Evolutionary conservation across 2,329 filamentous ascomycete species (phyloP).

Genomic region (Sporothrix variecibatus): DNA sequence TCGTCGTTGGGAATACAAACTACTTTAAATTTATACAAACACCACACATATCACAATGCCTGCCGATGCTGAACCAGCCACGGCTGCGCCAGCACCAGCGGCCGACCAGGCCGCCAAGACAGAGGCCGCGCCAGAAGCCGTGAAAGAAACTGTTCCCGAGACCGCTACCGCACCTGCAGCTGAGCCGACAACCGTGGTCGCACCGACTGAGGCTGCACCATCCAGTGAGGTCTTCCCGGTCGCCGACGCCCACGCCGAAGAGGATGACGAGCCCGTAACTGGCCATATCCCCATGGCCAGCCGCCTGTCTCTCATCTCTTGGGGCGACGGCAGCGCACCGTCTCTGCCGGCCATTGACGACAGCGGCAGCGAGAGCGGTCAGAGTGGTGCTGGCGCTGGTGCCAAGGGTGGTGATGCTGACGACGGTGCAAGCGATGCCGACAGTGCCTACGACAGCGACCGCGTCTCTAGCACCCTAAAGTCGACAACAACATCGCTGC

Average conservation of each 20-base stretch:
- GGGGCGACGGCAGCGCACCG: slow-evolving; percentile 25
- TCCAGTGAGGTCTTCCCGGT: background rate
- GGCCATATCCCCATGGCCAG: slow-evolving; percentile 24
- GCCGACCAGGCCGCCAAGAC: background rate
- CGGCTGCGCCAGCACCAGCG: background rate
- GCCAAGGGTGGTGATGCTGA: background rate
- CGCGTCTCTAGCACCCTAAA: background rate
- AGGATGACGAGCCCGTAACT: background rate
- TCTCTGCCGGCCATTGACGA: slow-evolving; percentile 25
- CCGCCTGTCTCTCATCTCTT: slow-evolving; percentile 26
- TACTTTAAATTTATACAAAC: background rate
- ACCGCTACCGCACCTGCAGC: background rate
- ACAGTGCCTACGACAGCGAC: background rate
- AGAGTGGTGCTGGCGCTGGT: background rate
- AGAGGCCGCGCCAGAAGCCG: background rate
- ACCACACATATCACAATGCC: background rate
- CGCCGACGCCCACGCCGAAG: background rate
- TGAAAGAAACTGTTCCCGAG: background rate
- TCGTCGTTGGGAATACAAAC: background rate
- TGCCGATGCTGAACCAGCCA: background rate
- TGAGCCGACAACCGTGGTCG: too few species aligned
- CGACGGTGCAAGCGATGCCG: background rate
- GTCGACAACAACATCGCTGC: slow-evolving; percentile 24
- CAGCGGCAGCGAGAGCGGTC: slow-evolving; percentile 6
- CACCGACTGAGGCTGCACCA: background rate